Conservation (phyloP, 169 alveolate genomes). For the Plasmodium reichenowi region DNA sequence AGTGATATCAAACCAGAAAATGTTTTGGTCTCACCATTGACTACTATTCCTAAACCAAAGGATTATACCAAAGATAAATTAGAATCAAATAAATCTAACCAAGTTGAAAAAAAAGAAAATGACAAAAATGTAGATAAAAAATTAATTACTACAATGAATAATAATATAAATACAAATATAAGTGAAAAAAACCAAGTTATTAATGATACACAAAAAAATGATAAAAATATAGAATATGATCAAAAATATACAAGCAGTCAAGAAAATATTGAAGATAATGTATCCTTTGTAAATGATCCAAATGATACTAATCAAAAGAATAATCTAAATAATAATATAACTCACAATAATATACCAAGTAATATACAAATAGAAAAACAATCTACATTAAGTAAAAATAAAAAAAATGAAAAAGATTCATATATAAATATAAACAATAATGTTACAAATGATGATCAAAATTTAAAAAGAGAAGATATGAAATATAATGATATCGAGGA, state of each 20-base stretch:
- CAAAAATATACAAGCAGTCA: not conserved
- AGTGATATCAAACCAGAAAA: slow-evolving; percentile 99
- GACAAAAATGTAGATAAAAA: not conserved
- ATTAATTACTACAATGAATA: not conserved
- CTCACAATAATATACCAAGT: no score
- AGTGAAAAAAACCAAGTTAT: slow-evolving; percentile 14
- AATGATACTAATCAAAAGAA: slow-evolving; percentile 32
- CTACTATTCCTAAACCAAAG: slow-evolving; percentile 33
- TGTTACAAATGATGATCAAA: slow-evolving; percentile 4
- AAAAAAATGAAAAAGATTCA: not conserved
- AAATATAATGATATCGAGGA: not conserved
- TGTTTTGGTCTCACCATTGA: slow-evolving; percentile 87
- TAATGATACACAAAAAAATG: no score
- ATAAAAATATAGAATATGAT: not conserved
- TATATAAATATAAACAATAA: not conserved
- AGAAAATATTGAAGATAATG: slow-evolving; percentile 42
- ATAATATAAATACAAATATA: not conserved
- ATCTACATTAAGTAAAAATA: not conserved
- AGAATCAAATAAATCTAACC: not conserved
- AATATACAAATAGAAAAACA: not conserved
- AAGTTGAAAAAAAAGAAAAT: not conserved
- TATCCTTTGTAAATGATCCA: slow-evolving; percentile 31
- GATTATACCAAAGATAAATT: slow-evolving; percentile 22
- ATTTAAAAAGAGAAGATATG: slow-evolving; percentile 58
- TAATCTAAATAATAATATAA: slow-evolving; percentile 30